Evolutionary conservation across 2,329 filamentous ascomycete species (phyloP), one percentile per base, ranked within the genome.

Genomic region (Talaromyces sp.): DNA sequence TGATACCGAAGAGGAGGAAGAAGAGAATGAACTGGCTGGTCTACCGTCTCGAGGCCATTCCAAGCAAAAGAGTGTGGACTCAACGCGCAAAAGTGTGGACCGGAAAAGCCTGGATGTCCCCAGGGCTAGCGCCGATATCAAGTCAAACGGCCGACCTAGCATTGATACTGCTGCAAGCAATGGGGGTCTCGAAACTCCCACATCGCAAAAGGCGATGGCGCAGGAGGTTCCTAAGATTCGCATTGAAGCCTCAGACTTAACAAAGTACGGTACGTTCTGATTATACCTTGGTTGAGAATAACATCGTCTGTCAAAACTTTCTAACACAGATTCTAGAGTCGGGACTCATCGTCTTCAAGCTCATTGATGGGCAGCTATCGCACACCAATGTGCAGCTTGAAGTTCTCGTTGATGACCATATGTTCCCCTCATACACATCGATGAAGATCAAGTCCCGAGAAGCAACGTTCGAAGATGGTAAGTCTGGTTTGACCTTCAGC

Each of bases 381-480:
- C 85, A 89, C 63, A 84, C 80, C 54, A 84, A 92, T 64, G 87
- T 85, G 31, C 87, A 90, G 61, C 79, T 99, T 21, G 91, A 99
- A 72, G 84, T 99, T 7, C 79, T 93, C 62, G 94, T 97, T 72
- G 94, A 99, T 72, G 94, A 99, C 70, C 91, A 94, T 83, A 84
- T 90, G 33, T 97, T 94, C 77, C 88, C 94, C 0, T 89, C 91
- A 0, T 97, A 96, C 70, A 81, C 84, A 1, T 95, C 91, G 10
- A 85, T 89, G 1, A 90, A 86, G 63, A 87, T 91, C 33, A 86
- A 84, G 67, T 82, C 80, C 40, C 87, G 81, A 65, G 77, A 81
- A 10, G 83, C 86, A 69, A 89, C 84, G 54, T 91, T 97, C 73
- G 89, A 94, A 65, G 94, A 99, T 75, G 91, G 82, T 78, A 71